Conservation (phyloP, 2,329 filamentous ascomycete species). For the Ceratocystis ficicola region DNA sequence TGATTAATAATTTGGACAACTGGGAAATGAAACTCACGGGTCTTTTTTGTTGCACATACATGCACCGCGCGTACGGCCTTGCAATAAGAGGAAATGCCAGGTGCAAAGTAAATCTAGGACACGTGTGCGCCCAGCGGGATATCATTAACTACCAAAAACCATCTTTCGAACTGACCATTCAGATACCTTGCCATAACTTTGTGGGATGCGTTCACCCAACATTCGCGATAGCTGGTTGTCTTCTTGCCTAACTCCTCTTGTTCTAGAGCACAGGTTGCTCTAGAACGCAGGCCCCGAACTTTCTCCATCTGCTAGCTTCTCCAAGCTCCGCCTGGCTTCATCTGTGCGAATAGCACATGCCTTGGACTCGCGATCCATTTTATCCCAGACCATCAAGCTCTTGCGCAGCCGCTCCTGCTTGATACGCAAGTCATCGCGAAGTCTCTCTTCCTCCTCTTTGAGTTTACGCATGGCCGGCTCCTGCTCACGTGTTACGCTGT, state of each 20-base stretch:
- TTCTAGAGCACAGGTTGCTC: background rate
- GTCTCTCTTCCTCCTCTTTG: constrained; percentile 45
- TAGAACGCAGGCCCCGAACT: constrained; percentile 44
- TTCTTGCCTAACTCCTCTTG: background rate
- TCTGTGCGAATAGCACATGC: constrained; percentile 45
- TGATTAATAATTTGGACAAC: too few relatives aligned
- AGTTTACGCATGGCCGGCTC: constrained; percentile 43
- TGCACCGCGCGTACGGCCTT: background rate
- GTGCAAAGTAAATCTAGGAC: background rate
- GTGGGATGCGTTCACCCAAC: background rate
- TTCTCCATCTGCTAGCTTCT: constrained; percentile 43
- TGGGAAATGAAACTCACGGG: too few relatives aligned
- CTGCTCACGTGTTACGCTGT: constrained; percentile 41
- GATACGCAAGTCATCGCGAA: constrained; percentile 40
- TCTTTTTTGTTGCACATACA: background rate
- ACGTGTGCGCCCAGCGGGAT: constrained; percentile 11
- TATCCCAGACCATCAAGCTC: constrained; percentile 42
- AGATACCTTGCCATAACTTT: background rate
- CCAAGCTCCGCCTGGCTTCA: constrained; percentile 44
- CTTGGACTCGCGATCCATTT: constrained; percentile 42
- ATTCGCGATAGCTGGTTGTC: background rate
- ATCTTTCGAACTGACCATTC: background rate
- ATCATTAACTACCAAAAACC: constrained; percentile 16
- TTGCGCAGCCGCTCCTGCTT: constrained; percentile 45
- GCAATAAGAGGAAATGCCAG: background rate